Conservation (phyloP, 2,329 filamentous ascomycete genomes). For the Lasiodiplodia sp. region DNA sequence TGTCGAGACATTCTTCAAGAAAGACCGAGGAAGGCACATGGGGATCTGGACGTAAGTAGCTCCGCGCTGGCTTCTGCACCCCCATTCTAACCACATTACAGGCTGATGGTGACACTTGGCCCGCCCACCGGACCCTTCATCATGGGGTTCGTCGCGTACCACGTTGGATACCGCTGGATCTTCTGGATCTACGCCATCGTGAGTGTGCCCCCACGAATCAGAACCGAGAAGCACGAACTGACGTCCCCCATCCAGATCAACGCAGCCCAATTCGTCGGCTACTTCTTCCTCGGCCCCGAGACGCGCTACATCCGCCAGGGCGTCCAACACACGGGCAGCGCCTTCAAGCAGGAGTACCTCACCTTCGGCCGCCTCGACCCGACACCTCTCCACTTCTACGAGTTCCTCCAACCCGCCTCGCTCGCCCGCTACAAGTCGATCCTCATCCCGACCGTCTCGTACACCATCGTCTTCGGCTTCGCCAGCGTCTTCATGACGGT, state of each 20-base stretch:
- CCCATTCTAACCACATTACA: constrained; percentile 30
- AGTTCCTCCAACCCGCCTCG: constrained; percentile 61
- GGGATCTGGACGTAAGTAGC: constrained; percentile 61
- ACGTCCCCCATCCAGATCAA: constrained; percentile 54
- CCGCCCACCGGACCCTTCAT: constrained; percentile 53
- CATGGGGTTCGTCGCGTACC: constrained; percentile 57
- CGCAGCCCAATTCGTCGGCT: constrained; percentile 63
- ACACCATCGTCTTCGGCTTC: constrained; percentile 66
- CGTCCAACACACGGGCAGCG: constrained; percentile 43
- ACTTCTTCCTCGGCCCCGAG: constrained; percentile 63
- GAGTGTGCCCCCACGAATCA: background rate
- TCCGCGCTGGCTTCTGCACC: background rate
- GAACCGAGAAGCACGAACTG: background rate
- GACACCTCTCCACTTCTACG: constrained; percentile 55
- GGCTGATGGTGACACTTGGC: constrained; percentile 57
- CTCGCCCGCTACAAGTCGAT: constrained; percentile 57
- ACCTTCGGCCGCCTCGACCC: constrained; percentile 59
- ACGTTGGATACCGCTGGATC: constrained; percentile 65
- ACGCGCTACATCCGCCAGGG: constrained; percentile 60
- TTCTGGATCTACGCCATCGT: constrained; percentile 65
- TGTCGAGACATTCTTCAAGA: constrained; percentile 65
- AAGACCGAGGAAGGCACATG: constrained; percentile 62
- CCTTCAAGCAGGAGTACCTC: constrained; percentile 54
- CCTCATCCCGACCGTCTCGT: constrained; percentile 59
- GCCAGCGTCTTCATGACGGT: constrained; percentile 62